These are phyloP conservation scores for Nitzschia putrida DNA, from an alignment of 108 stramenopile species.

Conservation along the genomic window DNA sequence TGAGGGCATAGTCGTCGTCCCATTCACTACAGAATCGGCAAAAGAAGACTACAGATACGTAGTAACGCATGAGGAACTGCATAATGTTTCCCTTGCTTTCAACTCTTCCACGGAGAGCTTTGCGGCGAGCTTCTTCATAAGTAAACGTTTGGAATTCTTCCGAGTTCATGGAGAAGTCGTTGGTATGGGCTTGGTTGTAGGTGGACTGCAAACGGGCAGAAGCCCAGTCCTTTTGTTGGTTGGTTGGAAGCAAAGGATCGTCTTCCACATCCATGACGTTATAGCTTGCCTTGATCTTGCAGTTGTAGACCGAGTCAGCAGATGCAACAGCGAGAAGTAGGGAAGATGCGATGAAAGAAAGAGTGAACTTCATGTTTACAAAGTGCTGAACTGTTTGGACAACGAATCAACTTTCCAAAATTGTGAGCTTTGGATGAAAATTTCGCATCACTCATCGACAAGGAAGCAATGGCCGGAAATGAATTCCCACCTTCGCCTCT, in stretches of 20 bases:
- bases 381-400: too few species aligned
- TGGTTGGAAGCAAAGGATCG: conserved; percentile 8
- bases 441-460: too few species aligned
- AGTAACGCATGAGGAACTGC: background rate
- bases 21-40: background rate
- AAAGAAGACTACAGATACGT: background rate
- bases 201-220: background rate
- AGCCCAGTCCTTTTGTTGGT: conserved; percentile 1
- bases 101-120: background rate
- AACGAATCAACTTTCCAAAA: too few species aligned
- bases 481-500: too few species aligned
- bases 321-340: too few species aligned
- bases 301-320: background rate
- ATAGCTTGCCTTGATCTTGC: background rate
- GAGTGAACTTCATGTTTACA: too few species aligned
- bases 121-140: background rate
- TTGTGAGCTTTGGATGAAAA: too few species aligned
- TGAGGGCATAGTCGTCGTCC: conserved; percentile 9
- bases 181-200: conserved; percentile 2
- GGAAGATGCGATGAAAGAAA: too few species aligned
- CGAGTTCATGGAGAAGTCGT: background rate
- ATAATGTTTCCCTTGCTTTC: background rate
- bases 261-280: background rate
- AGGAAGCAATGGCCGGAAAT: too few species aligned
- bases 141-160: background rate